Evolutionary conservation across 345 rosid species (phyloP), one percentile per base, ranked within the genome.

Genomic region (Cardamine resedifolia): DNA sequence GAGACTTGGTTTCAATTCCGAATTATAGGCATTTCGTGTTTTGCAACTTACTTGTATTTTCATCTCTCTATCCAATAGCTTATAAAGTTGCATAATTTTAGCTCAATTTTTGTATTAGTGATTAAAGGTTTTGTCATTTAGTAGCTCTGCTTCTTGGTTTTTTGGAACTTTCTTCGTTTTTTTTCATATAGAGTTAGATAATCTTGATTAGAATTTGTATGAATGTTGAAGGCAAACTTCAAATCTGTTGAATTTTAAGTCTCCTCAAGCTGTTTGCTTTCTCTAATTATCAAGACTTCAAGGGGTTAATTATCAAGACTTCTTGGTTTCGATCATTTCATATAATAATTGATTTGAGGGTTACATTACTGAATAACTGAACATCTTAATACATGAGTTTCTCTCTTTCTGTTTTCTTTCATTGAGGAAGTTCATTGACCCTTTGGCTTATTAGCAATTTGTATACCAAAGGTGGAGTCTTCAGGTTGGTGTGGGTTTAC

Each of bases 201-300:
- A 33, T 30, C 31, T 47, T 3, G n/a, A 48, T 39, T 67, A 14
- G 38, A 23, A 27, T 55, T 6, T 5, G 26, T 67, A 16, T 52
- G 39, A 24, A 52, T 66, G 23, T 10, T 23, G 31, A 33, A 10
- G 33, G 34, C 31, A 65, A 23, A 19, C 18, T 44, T 45, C 30
- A n/a, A 7, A 52, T 66, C 18, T 34, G 14, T 27, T 26, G n/a
- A 53, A 26, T 4, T 3, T 36, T 28, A 38, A 41, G 20, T 9
- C 27, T 53, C 30, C 4, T 39, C 53, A 65, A 21, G 47, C 33
- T 65, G 58, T 65, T 64, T 31, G 15, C 58, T 63, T 36, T 10
- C n/a, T 38, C 36, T 52, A 6, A 26, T 15, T 38, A n/a, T 8
- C 4, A 16, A n/a, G 53, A 44, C 39, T 27, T 63, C 24, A 10